Base-by-base conservation (phyloP, 306 rosid genomes). In the Lotus japonicus region DNA sequence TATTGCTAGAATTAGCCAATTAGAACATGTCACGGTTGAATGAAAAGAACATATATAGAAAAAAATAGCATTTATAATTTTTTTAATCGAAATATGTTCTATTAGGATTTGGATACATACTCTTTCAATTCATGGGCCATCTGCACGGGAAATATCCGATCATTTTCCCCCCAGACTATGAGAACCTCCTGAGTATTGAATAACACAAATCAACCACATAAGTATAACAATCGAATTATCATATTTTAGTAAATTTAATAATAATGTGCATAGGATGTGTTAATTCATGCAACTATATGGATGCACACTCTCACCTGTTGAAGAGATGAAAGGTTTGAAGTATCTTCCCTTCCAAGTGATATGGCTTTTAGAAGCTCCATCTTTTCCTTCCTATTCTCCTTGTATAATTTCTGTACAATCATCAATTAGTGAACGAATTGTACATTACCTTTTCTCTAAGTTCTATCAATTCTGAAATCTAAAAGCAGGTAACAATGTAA, bases 161-260 rank as follows among this genome's bases (percentile, higher is more conserved):
- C 98, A 15, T 74, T 78, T 9, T 90, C 92, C 33, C 98, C 98
- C 98, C 97, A 90, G 17, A 94, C 16, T 23, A 90, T 62, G 70
- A 94, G 77, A 44, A 88, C 97, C 76, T 90, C 97, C 97, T 90
- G 76, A 8, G 7, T 4, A 36, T 14, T 44, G 2, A 44, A 15
- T 10, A 14, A 28, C 44, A 39, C 64, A n/a, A 21, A 60, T 39
- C 16, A 41, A 14, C 19, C 31, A 45, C 19, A 31, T 31, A 9
- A 12, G 1, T 12, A 63, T 54, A n/a, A n/a, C 2, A 0, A 19
- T 61, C 10, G 11, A 58, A 70, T 14, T 31, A 43, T 35, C 28
- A 68, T 4, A 52, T 77, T 38, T 71, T 45, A 55, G 0, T 35
- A 26, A 52, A 70, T 26, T 13, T 38, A 72, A 21, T 15, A 72